Base-by-base conservation (phyloP, 2,329 filamentous ascomycete genomes). In the Nannizziopsis arthrosporioides region DNA sequence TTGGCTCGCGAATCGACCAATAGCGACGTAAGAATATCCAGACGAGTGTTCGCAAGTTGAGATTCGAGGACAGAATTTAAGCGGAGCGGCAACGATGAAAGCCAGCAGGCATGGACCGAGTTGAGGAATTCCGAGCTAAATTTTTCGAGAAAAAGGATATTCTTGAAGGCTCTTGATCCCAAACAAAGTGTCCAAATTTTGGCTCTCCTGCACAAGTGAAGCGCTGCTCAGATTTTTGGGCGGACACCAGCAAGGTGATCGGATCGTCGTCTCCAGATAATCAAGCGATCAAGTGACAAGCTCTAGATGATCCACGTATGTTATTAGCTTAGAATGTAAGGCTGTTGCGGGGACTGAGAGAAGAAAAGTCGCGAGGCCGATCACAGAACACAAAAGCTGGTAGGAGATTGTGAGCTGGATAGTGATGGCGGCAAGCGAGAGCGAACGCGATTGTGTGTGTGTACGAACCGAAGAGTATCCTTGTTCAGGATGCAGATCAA, bases 291-390 rank as follows among this genome's bases (percentile, higher is more conserved):
- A 37, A 42, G 37, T 43, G 3, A 17, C 38, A n/a, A 11, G 27
- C 12, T 22, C 45, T 42, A 37, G 12, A 41, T 22, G 27, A 42
- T 27, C 22, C 22, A 7, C 22, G 22, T 27, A 27, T 27, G 22
- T 27, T 27, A 27, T 17, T 30, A 32, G 10, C 10, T 42, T 22
- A 3, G 45, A 30, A 15, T 8, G 27, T 27, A 19, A 2, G 3
- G 34, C 14, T 4, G 19, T 30, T 31, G 39, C 27, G 17, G 35
- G 10, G 39, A 39, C 38, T 17, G 17, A 47, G 17, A 38, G 44
- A 47, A 27, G 35, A 38, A 47, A 42, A 35, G 45, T 42, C 37
- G 45, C 30, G 17, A 39, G 42, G 31, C 45, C 45, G 39, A 42
- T 36, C 45, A 42, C 45, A 42, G 38, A 37, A 46, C 45, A 37